These are phyloP conservation scores for Monosporozyma servazzii DNA, from an alignment of 805 yeast species.

Conservation along the genomic window DNA sequence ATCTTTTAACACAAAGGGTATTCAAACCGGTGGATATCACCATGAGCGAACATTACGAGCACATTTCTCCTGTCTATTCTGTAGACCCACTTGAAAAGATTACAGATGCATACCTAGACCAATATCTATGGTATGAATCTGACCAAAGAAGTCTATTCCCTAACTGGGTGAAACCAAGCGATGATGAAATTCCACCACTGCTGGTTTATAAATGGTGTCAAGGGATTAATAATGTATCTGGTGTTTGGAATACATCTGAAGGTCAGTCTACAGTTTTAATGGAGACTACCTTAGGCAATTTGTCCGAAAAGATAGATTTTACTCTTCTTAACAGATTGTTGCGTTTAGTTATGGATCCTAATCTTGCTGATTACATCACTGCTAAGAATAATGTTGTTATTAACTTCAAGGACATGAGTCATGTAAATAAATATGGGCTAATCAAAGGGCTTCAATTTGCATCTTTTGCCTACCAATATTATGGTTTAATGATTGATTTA, in stretches of 20 bases:
- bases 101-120: conserved; percentile 93
- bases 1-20: conserved; percentile 76
- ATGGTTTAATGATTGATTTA: conserved; percentile 78
- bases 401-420: conserved; percentile 90
- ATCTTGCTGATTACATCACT: conserved; percentile 88
- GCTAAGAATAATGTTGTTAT: conserved; percentile 79
- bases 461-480: conserved; percentile 81
- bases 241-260: conserved; percentile 67
- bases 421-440: conserved; percentile 80
- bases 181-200: conserved; percentile 85
- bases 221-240: conserved; percentile 69
- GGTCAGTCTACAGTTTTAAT: conserved; percentile 79
- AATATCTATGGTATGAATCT: conserved; percentile 92
- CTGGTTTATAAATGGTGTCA: conserved; percentile 91
- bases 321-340: conserved; percentile 76
- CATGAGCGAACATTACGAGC: conserved; percentile 85
- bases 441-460: conserved; percentile 85
- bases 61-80: conserved; percentile 74
- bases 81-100: conserved; percentile 91
- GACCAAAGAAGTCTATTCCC: conserved; percentile 84
- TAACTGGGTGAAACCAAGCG: conserved; percentile 92
- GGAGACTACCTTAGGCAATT: conserved; percentile 60
- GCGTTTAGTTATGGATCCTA: conserved; percentile 75
- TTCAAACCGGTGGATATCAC: conserved; percentile 83
- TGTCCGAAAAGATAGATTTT: conserved; percentile 81